These are phyloP conservation scores for Phoma sp. DNA, from an alignment of 2,329 filamentous ascomycete genomes.

Conservation along the genomic window DNA sequence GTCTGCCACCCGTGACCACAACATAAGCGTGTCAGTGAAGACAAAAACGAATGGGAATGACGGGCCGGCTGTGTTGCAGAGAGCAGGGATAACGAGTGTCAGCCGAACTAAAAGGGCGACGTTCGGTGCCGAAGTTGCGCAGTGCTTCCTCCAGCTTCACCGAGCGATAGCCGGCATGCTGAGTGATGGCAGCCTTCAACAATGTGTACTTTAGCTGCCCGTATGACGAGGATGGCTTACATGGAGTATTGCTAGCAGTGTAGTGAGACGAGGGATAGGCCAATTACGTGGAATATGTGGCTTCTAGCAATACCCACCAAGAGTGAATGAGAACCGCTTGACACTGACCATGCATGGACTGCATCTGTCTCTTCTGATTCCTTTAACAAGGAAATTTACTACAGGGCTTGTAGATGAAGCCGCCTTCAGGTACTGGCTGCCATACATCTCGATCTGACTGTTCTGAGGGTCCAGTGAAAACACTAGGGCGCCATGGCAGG, in stretches of 20 bases:
- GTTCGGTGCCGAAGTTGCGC: constrained; percentile 10
- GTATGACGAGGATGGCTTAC: constrained; percentile 1
- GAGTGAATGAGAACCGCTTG: no score
- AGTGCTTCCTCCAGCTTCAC: background rate
- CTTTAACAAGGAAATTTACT: background rate
- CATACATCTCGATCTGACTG: no score
- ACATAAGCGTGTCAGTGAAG: background rate
- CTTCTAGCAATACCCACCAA: background rate
- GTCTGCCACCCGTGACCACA: background rate
- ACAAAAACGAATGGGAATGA: background rate
- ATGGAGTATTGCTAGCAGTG: background rate
- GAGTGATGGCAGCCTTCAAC: background rate
- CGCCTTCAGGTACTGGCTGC: no score
- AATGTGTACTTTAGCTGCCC: background rate
- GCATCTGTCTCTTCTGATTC: background rate
- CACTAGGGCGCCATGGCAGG: no score
- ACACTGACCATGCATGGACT: background rate
- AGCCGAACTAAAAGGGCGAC: background rate
- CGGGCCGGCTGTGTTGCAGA: background rate
- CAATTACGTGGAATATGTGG: background rate
- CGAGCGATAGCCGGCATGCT: background rate
- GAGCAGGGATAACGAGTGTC: constrained; percentile 1
- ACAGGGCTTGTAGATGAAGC: no score
- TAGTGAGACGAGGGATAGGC: background rate
- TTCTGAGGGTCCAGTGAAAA: no score